Percentiles rank a stretch among this genome's conserved stretches.
Conservation (phyloP, 1,284 basidiomycete species). For the Tylopilus sp. region DNA sequence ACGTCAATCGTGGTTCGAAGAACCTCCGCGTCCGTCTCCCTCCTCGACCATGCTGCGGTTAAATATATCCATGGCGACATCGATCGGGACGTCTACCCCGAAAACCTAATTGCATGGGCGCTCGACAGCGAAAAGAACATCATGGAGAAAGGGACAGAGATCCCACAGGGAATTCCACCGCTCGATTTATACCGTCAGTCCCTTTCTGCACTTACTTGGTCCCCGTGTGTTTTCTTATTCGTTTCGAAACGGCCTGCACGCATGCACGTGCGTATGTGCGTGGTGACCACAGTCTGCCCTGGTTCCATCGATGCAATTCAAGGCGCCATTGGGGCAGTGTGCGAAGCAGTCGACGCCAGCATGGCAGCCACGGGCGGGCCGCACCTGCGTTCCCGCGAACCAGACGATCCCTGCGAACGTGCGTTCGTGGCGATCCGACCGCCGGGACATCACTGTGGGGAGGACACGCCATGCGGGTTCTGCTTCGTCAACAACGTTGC, state of each 20-base stretch:
- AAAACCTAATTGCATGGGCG: constrained; percentile 60
- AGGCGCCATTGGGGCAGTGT: constrained; percentile 75
- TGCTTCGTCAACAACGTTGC: constrained; percentile 89
- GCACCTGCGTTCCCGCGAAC: not conserved
- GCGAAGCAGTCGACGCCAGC: constrained; percentile 79
- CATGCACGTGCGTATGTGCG: not conserved
- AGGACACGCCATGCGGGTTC: constrained; percentile 85
- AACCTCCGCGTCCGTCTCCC: constrained; percentile 50
- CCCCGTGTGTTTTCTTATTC: not conserved
- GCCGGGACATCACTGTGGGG: constrained; percentile 86
- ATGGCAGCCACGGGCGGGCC: constrained; percentile 44
- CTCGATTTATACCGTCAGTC: constrained; percentile 81
- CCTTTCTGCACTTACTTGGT: not conserved
- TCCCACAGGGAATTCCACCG: constrained; percentile 69
- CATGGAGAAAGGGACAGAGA: constrained; percentile 66
- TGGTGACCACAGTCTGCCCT: constrained; percentile 54
- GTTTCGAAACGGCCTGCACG: not conserved
- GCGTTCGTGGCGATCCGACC: constrained; percentile 86
- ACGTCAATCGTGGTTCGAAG: constrained; percentile 43
- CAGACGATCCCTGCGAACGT: constrained; percentile 32
- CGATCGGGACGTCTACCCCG: constrained; percentile 63
- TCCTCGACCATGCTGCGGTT: constrained; percentile 61
- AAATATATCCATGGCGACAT: constrained; percentile 73
- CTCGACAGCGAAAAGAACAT: constrained; percentile 66
- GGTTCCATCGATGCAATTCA: constrained; percentile 69